Percentiles rank a stretch among this genome's conserved stretches.
These are phyloP conservation scores for Allium fistulosum DNA, from an alignment of 106 monocot species.

Conservation along the genomic window DNA sequence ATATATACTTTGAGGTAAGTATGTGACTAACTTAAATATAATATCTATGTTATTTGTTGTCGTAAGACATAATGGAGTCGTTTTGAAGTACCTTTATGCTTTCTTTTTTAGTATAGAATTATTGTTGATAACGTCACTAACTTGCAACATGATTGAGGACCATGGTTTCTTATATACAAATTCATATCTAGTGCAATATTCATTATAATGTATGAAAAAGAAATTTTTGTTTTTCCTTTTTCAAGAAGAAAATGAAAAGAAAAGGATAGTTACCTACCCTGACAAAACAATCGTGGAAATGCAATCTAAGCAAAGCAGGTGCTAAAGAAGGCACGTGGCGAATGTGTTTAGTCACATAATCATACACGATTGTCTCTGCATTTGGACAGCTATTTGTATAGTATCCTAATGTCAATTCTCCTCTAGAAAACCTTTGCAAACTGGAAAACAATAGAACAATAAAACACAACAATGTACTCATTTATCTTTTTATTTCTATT, in stretches of 20 bases:
- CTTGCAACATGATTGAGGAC: too few relatives aligned
- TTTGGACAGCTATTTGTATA: slow-evolving; percentile 35
- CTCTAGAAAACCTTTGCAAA: neutral
- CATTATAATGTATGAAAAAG: too few relatives aligned
- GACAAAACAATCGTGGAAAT: slow-evolving; percentile 88
- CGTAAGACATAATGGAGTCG: too few relatives aligned
- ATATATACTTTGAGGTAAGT: neutral
- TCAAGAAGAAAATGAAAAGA: too few relatives aligned
- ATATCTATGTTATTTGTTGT: too few relatives aligned
- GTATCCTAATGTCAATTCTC: neutral
- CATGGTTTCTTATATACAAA: neutral
- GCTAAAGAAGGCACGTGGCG: slow-evolving; percentile 48
- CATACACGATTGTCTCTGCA: slow-evolving; percentile 50
- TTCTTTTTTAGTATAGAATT: too few relatives aligned
- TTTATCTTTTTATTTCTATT: too few relatives aligned
- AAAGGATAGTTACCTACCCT: slow-evolving; percentile 23
- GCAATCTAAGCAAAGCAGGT: slow-evolving; percentile 57
- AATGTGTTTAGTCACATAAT: slow-evolving; percentile 50
- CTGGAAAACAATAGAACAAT: neutral
- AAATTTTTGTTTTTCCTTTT: too few relatives aligned
- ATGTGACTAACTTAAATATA: too few relatives aligned
- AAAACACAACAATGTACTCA: neutral
- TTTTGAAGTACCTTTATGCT: too few relatives aligned
- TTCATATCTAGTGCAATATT: neutral
- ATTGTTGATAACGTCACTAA: too few relatives aligned